phyloP scores from a whole-genome alignment of 306 rosid genomes.

The Medicago arabica region DNA sequence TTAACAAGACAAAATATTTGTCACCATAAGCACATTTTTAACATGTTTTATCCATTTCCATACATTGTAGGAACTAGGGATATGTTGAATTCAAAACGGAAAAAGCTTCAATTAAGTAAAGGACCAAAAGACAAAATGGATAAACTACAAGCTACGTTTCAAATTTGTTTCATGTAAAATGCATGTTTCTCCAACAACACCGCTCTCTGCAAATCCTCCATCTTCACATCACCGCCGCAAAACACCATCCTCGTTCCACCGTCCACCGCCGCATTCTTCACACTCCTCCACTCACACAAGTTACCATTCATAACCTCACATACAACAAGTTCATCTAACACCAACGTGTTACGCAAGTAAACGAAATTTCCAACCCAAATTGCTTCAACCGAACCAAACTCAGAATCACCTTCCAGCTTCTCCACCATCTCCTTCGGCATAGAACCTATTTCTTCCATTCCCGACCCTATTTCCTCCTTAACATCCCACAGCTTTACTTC shows the following conservation, averaged over 20 bases:
- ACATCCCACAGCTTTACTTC: slow-evolving; percentile 62
- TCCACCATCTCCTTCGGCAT: slow-evolving; percentile 67
- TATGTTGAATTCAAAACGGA: too few relatives aligned
- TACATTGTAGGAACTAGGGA: too few relatives aligned
- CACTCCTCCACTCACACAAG: slow-evolving; percentile 58
- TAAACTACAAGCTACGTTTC: too few relatives aligned
- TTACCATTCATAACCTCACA: slow-evolving; percentile 48
- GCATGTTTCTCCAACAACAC: neutral
- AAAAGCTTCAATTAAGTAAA: too few relatives aligned
- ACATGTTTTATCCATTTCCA: too few relatives aligned
- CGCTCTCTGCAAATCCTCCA: slow-evolving; percentile 55
- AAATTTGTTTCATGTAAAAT: slow-evolving; percentile 29
- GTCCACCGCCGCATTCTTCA: slow-evolving; percentile 42
- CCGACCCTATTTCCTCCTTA: slow-evolving; percentile 25
- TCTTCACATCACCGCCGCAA: slow-evolving; percentile 51
- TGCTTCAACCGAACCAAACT: slow-evolving; percentile 51
- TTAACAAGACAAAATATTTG: too few relatives aligned
- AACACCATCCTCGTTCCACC: slow-evolving; percentile 49
- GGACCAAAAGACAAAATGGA: too few relatives aligned
- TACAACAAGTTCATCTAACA: slow-evolving; percentile 49
- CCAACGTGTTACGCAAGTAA: slow-evolving; percentile 50
- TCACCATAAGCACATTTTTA: too few relatives aligned
- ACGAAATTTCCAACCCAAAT: slow-evolving; percentile 53
- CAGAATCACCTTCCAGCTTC: slow-evolving; percentile 47
- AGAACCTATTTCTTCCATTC: slow-evolving; percentile 48